Evolutionary conservation across 2,329 filamentous ascomycete species (phyloP).

Genomic region (Cytospora piceicola): DNA sequence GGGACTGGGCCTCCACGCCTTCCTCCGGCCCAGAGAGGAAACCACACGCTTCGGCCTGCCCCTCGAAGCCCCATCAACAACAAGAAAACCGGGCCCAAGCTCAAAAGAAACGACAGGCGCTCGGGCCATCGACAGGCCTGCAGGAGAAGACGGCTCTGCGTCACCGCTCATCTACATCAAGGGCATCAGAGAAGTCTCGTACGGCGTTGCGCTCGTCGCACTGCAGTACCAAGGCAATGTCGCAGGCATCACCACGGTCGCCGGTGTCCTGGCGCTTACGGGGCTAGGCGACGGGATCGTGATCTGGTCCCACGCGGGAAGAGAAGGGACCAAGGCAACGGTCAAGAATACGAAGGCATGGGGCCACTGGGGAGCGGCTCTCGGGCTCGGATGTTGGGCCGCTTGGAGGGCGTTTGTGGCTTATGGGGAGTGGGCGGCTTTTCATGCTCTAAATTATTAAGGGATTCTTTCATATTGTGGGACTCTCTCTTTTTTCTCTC

Average conservation of each 20-base stretch:
- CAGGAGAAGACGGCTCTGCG: conserved; percentile 3
- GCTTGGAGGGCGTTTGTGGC: conserved; percentile 31
- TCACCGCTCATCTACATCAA: conserved; percentile 44
- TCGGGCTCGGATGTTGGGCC: conserved; percentile 37
- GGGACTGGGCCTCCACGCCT: conserved; percentile 13
- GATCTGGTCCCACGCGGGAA: conserved; percentile 40
- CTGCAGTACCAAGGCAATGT: conserved; percentile 39
- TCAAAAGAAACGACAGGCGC: neutral
- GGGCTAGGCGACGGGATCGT: conserved; percentile 41
- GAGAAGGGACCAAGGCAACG: conserved; percentile 27
- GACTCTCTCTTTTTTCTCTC: too few species aligned
- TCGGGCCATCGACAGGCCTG: neutral
- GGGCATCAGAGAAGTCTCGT: conserved; percentile 41
- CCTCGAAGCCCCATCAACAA: neutral
- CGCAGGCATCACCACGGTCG: conserved; percentile 38
- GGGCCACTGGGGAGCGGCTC: conserved; percentile 38
- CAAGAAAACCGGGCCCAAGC: neutral
- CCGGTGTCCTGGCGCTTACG: conserved; percentile 38
- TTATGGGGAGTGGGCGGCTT: conserved; percentile 18
- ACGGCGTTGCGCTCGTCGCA: conserved; percentile 38
- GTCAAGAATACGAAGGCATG: conserved; percentile 27
- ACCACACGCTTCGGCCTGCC: conserved; percentile 25
- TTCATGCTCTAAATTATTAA: conserved; percentile 17
- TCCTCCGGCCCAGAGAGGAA: conserved; percentile 23
- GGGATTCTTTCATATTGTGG: neutral